These are phyloP conservation scores for Reutealis trisperma DNA, from an alignment of 345 rosid genomes.

Conservation along the genomic window DNA sequence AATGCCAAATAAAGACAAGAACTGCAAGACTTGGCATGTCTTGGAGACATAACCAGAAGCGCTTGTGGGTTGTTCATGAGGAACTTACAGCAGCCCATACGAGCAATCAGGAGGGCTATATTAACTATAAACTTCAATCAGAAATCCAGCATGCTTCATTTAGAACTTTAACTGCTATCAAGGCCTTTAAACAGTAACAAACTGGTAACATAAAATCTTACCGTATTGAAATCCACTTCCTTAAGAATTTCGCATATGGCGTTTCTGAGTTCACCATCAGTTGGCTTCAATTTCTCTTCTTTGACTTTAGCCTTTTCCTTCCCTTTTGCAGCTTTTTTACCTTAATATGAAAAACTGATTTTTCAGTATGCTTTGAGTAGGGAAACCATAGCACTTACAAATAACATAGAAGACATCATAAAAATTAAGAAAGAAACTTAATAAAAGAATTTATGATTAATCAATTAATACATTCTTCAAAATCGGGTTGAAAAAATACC, in stretches of 20 bases:
- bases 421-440: not conserved
- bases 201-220: constrained; percentile 32
- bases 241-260: constrained; percentile 76
- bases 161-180: not conserved
- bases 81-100: not conserved
- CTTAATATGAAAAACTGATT: constrained; percentile 25
- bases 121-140: not conserved
- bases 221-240: constrained; percentile 86
- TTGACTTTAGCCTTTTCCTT: constrained; percentile 58
- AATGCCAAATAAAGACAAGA: not conserved
- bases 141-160: not conserved
- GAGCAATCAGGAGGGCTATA: not conserved
- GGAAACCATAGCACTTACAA: not conserved
- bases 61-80: not conserved
- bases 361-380: not conserved
- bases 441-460: not conserved
- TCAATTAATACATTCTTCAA: not conserved
- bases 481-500: constrained; percentile 31
- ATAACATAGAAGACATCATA: not conserved
- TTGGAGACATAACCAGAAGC: not conserved
- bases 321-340: constrained; percentile 54
- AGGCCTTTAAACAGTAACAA: not conserved
- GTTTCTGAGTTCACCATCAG: constrained; percentile 61
- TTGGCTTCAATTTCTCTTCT: constrained; percentile 47
- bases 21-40: not conserved